These are phyloP conservation scores for Hordeum marinum DNA, from an alignment of 176 grass and related monocot species.

Conservation along the genomic window DNA sequence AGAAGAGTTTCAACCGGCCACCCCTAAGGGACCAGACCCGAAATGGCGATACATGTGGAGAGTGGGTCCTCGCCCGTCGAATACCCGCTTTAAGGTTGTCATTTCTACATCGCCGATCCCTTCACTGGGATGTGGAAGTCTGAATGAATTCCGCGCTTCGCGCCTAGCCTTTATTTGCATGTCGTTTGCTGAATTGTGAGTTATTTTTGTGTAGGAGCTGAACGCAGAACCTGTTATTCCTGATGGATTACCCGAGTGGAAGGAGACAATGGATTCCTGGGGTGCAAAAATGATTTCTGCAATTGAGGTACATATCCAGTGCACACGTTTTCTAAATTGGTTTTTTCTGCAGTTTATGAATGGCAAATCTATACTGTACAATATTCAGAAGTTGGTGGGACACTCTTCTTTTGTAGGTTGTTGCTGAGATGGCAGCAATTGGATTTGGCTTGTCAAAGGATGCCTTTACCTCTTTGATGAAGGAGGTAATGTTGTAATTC, in stretches of 20 bases:
- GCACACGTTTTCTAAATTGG: background rate
- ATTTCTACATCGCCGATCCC: background rate
- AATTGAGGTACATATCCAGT: slow-evolving; percentile 50
- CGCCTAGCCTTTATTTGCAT: background rate
- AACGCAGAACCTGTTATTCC: slow-evolving; percentile 96
- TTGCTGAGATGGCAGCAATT: slow-evolving; percentile 94
- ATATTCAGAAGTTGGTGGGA: background rate
- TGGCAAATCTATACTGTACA: background rate
- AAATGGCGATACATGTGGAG: slow-evolving; percentile 99
- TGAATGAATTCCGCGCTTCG: background rate
- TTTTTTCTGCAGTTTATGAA: background rate
- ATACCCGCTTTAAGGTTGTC: slow-evolving; percentile 70
- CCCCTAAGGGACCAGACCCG: slow-evolving; percentile 73
- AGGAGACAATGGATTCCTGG: slow-evolving; percentile 93
- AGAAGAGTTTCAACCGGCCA: slow-evolving; percentile 65
- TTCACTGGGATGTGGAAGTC: background rate
- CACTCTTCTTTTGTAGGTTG: slow-evolving; percentile 43
- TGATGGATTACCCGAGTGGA: slow-evolving; percentile 91
- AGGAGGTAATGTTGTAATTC: slow-evolving; percentile 49
- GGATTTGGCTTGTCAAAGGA: slow-evolving; percentile 84
- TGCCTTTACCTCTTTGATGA: slow-evolving; percentile 97
- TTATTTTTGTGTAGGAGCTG: slow-evolving; percentile 55
- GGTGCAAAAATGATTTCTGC: slow-evolving; percentile 96
- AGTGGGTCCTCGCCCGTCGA: slow-evolving; percentile 68
- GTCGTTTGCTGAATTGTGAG: background rate